These are phyloP conservation scores for Cercospora sojina DNA, from an alignment of 2,329 filamentous ascomycete genomes.

Conservation along the genomic window DNA sequence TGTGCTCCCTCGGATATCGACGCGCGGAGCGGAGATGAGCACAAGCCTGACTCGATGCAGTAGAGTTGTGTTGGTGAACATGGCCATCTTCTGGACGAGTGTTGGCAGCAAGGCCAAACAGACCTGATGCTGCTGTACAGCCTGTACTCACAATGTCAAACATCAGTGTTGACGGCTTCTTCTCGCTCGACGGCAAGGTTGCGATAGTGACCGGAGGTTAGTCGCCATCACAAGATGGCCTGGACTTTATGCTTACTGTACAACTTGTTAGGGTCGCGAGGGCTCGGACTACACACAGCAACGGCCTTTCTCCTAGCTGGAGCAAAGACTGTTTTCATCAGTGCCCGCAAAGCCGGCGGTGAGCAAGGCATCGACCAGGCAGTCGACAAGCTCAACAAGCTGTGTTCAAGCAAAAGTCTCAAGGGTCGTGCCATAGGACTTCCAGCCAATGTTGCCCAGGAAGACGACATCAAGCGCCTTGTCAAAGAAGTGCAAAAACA, in stretches of 20 bases:
- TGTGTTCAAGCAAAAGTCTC: slow-evolving; percentile 61
- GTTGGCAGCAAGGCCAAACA: background rate
- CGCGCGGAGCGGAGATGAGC: background rate
- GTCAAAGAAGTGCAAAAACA: slow-evolving; percentile 68
- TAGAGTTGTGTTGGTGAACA: background rate
- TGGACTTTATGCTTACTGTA: slow-evolving; percentile 18
- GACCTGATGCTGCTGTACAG: background rate
- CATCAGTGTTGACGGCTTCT: slow-evolving; percentile 69
- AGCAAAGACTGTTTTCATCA: slow-evolving; percentile 84
- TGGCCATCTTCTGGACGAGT: background rate
- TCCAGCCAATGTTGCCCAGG: slow-evolving; percentile 73
- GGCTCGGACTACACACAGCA: slow-evolving; percentile 75
- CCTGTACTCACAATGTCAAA: slow-evolving; percentile 46
- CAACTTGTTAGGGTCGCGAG: slow-evolving; percentile 59
- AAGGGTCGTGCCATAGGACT: slow-evolving; percentile 68
- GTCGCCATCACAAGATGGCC: too few species aligned
- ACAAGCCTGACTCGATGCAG: slow-evolving; percentile 1
- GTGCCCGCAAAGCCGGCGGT: slow-evolving; percentile 71
- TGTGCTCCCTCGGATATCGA: slow-evolving; percentile 6
- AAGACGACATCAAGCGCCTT: slow-evolving; percentile 69
- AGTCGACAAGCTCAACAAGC: slow-evolving; percentile 71
- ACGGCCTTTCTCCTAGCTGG: slow-evolving; percentile 73
- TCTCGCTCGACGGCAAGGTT: slow-evolving; percentile 80
- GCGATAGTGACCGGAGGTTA: slow-evolving; percentile 75
- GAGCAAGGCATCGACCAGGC: slow-evolving; percentile 70